Conservation (phyloP, 768 basidiomycete genomes). For the Xerocomus potaroensis region DNA sequence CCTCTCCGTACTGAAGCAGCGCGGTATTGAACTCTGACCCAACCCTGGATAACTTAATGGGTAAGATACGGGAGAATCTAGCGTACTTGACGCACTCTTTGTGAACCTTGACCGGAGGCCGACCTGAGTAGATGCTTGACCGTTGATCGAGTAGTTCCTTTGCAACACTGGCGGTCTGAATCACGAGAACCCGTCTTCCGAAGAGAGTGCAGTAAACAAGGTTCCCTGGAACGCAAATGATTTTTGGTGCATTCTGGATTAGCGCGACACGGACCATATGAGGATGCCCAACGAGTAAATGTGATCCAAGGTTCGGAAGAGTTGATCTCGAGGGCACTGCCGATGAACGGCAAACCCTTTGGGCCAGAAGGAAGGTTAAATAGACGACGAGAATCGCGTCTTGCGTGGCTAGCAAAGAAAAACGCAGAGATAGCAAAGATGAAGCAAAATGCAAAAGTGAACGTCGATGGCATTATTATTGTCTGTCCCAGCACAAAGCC, state of each 20-base stretch:
- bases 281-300: conserved; percentile 30
- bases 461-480: conserved; percentile 3
- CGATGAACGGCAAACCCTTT: conserved; percentile 29
- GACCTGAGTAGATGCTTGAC: conserved; percentile 35
- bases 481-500: no score
- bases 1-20: conserved; percentile 27
- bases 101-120: conserved; percentile 29
- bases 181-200: conserved; percentile 31
- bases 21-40: conserved; percentile 31
- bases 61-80: conserved; percentile 2
- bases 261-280: conserved; percentile 17
- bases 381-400: conserved; percentile 4
- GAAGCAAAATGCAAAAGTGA: conserved; percentile 6
- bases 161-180: conserved; percentile 30
- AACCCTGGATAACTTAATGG: conserved; percentile 11
- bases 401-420: conserved; percentile 11
- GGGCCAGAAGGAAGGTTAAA: conserved; percentile 28
- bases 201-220: conserved; percentile 30
- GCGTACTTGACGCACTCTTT: conserved; percentile 20
- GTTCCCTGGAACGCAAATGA: conserved; percentile 23
- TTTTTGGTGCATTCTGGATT: neutral
- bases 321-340: conserved; percentile 25
- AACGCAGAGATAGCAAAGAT: conserved; percentile 5
- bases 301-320: conserved; percentile 28
- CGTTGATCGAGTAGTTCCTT: conserved; percentile 36